These are phyloP conservation scores for Claviceps africana DNA, from an alignment of 2,329 filamentous ascomycete species.

Conservation along the genomic window DNA sequence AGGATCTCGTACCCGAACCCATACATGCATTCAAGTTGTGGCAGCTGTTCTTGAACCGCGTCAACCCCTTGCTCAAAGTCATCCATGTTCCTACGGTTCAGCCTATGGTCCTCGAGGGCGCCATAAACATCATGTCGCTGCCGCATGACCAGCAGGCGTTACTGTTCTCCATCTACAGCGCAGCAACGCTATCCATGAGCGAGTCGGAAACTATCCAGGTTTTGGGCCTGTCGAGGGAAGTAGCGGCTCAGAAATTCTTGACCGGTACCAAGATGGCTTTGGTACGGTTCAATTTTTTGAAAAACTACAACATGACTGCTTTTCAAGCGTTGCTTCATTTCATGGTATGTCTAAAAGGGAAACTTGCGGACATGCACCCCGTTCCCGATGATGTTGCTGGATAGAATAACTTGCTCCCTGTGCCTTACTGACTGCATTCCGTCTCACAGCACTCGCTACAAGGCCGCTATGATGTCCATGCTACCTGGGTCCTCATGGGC, in stretches of 20 bases:
- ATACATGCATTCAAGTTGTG: slow-evolving; percentile 57
- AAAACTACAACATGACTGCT: slow-evolving; percentile 41
- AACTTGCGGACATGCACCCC: too few relatives aligned
- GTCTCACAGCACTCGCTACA: slow-evolving; percentile 37
- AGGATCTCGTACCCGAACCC: slow-evolving; percentile 48
- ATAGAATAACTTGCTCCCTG: not conserved
- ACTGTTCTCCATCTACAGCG: slow-evolving; percentile 51
- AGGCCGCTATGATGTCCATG: slow-evolving; percentile 44
- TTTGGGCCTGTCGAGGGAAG: slow-evolving; percentile 34
- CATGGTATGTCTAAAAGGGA: slow-evolving; percentile 25
- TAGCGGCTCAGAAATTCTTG: slow-evolving; percentile 37
- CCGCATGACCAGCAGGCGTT: slow-evolving; percentile 46
- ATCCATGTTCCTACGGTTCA: slow-evolving; percentile 61
- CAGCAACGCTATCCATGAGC: slow-evolving; percentile 41
- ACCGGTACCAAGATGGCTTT: slow-evolving; percentile 36
- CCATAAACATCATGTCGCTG: slow-evolving; percentile 38
- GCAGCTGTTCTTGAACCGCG: slow-evolving; percentile 60
- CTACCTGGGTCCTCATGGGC: slow-evolving; percentile 46
- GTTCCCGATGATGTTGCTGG: not conserved
- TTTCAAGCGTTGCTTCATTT: slow-evolving; percentile 47
- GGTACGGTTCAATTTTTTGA: slow-evolving; percentile 41
- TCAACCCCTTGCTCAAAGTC: slow-evolving; percentile 59
- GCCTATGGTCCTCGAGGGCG: slow-evolving; percentile 48
- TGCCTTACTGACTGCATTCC: not conserved
- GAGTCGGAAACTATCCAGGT: slow-evolving; percentile 40